Conservation (phyloP, 2,329 filamentous ascomycete genomes). For the Helotiales sp. region DNA sequence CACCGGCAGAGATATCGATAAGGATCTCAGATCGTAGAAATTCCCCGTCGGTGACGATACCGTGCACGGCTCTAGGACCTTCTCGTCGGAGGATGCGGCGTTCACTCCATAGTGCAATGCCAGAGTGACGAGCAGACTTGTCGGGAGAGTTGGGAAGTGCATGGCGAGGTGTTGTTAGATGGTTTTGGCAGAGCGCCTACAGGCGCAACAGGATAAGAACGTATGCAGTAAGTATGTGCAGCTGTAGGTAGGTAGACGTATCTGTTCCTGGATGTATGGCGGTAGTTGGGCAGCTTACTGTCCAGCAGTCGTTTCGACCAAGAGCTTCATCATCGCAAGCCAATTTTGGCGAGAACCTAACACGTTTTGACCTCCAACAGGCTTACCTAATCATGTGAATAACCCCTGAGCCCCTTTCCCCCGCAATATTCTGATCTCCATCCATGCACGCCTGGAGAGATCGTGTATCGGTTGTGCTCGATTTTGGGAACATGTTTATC, state of each 20-base stretch:
- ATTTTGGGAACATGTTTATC: neutral
- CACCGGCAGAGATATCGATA: conserved; percentile 37
- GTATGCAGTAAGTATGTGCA: neutral
- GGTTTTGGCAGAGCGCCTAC: conserved; percentile 30
- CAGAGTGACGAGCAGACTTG: conserved; percentile 37
- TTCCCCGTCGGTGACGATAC: conserved; percentile 38
- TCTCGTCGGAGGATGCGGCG: conserved; percentile 36
- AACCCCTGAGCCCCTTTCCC: neutral
- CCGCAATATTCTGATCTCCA: too few species aligned
- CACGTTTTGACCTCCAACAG: neutral
- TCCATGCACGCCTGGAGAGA: neutral
- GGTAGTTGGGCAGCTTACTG: conserved; percentile 2
- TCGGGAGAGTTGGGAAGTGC: conserved; percentile 37
- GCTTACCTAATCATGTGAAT: neutral
- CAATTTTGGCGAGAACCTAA: conserved; percentile 9
- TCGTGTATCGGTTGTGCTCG: neutral
- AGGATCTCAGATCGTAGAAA: conserved; percentile 43
- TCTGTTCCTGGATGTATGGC: neutral
- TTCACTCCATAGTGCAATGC: conserved; percentile 35
- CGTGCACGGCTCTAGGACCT: conserved; percentile 41
- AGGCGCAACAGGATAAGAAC: conserved; percentile 30
- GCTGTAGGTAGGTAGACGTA: conserved; percentile 1
- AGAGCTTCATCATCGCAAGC: neutral
- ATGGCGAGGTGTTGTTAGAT: conserved; percentile 28
- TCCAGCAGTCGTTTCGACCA: neutral